Conservation (phyloP, 2,329 filamentous ascomycete genomes). For the Ceratocystis colombiana region DNA sequence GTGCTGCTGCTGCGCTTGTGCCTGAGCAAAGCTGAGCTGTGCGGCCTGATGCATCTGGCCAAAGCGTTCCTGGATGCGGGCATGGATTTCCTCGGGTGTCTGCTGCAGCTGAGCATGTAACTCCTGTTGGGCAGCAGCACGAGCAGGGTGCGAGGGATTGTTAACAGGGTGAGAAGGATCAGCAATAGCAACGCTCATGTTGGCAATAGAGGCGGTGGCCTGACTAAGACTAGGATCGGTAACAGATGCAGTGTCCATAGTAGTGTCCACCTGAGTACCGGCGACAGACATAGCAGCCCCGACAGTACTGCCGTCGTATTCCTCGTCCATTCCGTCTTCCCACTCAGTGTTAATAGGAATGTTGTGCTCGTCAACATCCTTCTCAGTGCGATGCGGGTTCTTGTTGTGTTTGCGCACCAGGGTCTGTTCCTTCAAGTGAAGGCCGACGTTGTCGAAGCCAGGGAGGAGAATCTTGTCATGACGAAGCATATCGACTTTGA, state of each 20-base stretch:
- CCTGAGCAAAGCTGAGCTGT: constrained; percentile 15
- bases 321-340: constrained; percentile 24
- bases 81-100: constrained; percentile 20
- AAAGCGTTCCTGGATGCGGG: constrained; percentile 23
- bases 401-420: constrained; percentile 36
- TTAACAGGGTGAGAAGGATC: constrained; percentile 18
- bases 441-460: constrained; percentile 41
- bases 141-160: constrained; percentile 13
- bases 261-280: neutral
- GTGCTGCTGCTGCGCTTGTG: neutral
- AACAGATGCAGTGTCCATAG: constrained; percentile 22
- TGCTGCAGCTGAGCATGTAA: constrained; percentile 18
- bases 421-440: constrained; percentile 42
- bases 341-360: constrained; percentile 34
- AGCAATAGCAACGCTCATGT: constrained; percentile 15
- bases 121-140: constrained; percentile 20
- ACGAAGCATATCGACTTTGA: constrained; percentile 45
- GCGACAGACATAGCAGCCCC: constrained; percentile 2
- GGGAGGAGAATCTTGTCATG: constrained; percentile 38
- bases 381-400: constrained; percentile 42
- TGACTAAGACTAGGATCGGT: constrained; percentile 23
- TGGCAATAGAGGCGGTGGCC: constrained; percentile 18
- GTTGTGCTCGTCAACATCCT: constrained; percentile 37
- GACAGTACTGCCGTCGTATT: constrained; percentile 18
- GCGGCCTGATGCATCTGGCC: constrained; percentile 20